phyloP scores from a whole-genome alignment of 1,284 basidiomycete genomes.

The Hemileia vastatrix region DNA sequence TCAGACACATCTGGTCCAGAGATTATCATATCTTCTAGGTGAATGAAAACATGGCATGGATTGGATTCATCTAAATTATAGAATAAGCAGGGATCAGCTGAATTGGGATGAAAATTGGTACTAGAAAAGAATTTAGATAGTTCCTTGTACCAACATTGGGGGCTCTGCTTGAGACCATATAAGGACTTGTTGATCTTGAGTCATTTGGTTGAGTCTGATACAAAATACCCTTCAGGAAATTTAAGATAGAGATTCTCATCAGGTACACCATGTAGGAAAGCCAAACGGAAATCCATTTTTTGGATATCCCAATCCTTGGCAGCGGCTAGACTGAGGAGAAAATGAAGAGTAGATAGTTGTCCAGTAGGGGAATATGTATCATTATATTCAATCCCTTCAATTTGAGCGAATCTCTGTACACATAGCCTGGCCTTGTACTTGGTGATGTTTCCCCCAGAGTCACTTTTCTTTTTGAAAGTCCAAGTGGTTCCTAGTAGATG shows the following conservation, averaged over 20 bases:
- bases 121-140: neutral
- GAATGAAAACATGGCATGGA: neutral
- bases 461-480: constrained; percentile 4
- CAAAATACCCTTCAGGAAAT: neutral
- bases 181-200: constrained; percentile 1
- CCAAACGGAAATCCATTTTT: neutral
- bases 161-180: constrained; percentile 1
- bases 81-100: constrained; percentile 3
- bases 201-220: neutral
- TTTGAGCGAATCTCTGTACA: neutral
- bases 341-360: neutral
- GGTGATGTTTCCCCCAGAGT: neutral
- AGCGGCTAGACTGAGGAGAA: neutral
- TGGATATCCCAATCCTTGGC: neutral
- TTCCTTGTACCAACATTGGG: neutral
- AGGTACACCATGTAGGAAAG: neutral
- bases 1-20: neutral
- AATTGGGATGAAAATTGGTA: neutral
- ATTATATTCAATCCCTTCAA: constrained; percentile 2
- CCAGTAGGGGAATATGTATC: constrained; percentile 2
- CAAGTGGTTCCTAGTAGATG: constrained; percentile 4
- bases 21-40: neutral
- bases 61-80: neutral
- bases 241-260: neutral
- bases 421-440: constrained; percentile 2